Base-by-base conservation (phyloP, 805 yeast species). In the Saccharomycopsis babjevae region DNA sequence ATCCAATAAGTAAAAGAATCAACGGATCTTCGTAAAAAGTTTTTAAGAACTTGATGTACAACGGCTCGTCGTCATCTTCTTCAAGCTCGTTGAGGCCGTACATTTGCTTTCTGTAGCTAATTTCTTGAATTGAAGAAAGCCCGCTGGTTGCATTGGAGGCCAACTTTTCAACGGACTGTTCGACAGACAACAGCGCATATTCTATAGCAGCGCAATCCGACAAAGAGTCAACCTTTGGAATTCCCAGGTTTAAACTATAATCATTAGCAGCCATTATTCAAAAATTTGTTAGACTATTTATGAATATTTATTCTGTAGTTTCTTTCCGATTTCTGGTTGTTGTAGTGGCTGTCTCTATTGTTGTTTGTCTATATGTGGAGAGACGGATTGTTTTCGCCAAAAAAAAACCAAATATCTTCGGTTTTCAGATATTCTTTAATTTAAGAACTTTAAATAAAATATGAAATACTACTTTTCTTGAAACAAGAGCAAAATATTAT, bases 21-120 rank as follows among this genome's bases (percentile, higher is more conserved):
- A 94, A 78, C 28, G 97, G 97, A 73, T 94, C 97, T 67, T 88
- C 92, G 68, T 89, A 85, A 69, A 94, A 94, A 60, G 86, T 89
- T 62, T 85, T 77, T 10, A 90, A 58, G 68, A 94, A 94, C 71
- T 89, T 88, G 74, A 80, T 72, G n/a, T 82, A 62, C 54, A 93
- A 69, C 50, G 78, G 74, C 66, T 92, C 97, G 25, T 86, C 89
- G 59, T 89, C 97, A 20, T 89, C 96, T 3, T 77, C 76, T 7
- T 76, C 75, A 56, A 96, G 78, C 68, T 89, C 97, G 72, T 94
- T 94, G 43, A 80, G 66, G 1, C 99, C 99, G 69, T 89, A 86
- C 18, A 84, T 75, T 25, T 83, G 77, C 67, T 93, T 80, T 67
- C 98, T 79, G 67, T 82, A 80, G 18, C 81, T 73, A 22, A 89